Conservation (phyloP, 2,329 filamentous ascomycete genomes). For the Cladophialophora carrionii region DNA sequence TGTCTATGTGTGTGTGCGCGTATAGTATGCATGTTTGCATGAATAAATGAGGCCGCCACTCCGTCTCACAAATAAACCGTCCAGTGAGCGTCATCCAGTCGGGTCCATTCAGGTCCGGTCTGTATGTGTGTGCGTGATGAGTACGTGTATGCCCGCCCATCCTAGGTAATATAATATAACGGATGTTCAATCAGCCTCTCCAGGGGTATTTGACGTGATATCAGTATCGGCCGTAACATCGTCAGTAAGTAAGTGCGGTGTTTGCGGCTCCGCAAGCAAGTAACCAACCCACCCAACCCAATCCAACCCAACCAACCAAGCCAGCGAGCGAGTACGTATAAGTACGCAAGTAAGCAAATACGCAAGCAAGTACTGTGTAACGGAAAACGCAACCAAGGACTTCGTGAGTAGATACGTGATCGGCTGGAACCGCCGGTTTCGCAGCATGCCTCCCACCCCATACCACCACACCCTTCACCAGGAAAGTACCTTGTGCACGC, state of each 20-base stretch:
- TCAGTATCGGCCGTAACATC: not conserved
- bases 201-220: slow-evolving; percentile 2
- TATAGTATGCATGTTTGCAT: too few species aligned
- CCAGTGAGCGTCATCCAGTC: too few species aligned
- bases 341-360: not conserved
- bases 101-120: not conserved
- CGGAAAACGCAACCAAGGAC: not conserved
- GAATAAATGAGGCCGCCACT: too few species aligned
- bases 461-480: not conserved
- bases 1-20: too few species aligned
- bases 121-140: not conserved
- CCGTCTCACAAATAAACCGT: too few species aligned
- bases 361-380: not conserved
- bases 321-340: not conserved
- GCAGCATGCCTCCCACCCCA: not conserved
- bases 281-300: too few species aligned
- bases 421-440: not conserved
- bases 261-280: not conserved
- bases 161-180: not conserved
- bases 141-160: not conserved
- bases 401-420: not conserved
- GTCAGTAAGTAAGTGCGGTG: not conserved
- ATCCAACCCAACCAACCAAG: not conserved
- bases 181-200: slow-evolving; percentile 4
- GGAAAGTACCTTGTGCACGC: too few species aligned